These are phyloP conservation scores for Fusarium papillatum DNA, from an alignment of 2,329 filamentous ascomycete species.

Conservation along the genomic window DNA sequence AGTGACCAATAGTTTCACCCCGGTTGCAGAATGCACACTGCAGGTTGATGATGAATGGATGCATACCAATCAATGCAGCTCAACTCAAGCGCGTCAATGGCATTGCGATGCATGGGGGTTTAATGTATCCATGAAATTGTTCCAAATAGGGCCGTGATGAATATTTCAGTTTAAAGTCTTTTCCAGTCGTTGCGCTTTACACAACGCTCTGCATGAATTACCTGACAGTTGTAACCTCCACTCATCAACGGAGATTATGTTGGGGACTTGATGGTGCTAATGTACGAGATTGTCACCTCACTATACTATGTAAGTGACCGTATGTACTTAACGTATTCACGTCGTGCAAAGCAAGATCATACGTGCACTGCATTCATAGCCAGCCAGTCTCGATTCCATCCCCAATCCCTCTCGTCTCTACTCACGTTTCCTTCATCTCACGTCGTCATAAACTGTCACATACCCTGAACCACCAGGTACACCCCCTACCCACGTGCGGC, in stretches of 20 bases:
- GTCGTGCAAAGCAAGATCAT: not conserved
- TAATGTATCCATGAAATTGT: no score
- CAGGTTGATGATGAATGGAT: not conserved
- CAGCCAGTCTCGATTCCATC: not conserved
- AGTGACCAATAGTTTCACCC: not conserved
- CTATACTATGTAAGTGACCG: not conserved
- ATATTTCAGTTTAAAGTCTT: not conserved
- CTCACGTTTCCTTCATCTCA: not conserved
- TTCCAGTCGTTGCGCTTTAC: not conserved
- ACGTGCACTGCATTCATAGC: not conserved
- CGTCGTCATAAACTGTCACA: not conserved
- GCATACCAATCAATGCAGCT: not conserved
- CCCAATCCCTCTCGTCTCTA: not conserved
- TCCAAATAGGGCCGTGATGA: not conserved
- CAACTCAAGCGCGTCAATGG: not conserved
- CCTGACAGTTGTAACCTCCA: not conserved
- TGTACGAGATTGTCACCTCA: not conserved
- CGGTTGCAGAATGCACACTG: not conserved
- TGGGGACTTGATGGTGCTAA: not conserved
- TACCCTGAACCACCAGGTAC: constrained; percentile 7
- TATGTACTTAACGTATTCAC: not conserved
- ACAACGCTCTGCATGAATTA: not conserved
- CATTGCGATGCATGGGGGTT: not conserved
- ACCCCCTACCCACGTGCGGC: not conserved
- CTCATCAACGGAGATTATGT: not conserved